Conservation (phyloP, 139 green algal genomes). For the Chloropicon primus region DNA sequence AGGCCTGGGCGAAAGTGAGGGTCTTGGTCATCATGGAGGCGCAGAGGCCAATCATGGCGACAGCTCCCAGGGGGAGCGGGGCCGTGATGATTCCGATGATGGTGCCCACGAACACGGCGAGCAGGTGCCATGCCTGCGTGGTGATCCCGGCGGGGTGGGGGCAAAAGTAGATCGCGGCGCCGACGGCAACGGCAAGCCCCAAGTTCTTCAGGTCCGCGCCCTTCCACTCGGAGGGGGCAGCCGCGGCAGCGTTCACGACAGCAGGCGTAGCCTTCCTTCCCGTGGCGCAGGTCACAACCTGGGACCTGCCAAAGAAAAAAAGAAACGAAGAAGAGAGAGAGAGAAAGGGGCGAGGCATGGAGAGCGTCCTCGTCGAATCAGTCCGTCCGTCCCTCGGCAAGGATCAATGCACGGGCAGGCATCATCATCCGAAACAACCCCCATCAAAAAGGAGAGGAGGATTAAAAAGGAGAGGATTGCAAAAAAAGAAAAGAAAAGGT, state of each 20-base stretch:
- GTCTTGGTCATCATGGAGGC: conserved; percentile 83
- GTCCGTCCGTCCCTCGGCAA: neutral
- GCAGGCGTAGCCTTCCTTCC: neutral
- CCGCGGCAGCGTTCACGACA: conserved; percentile 2
- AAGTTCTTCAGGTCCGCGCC: conserved; percentile 84
- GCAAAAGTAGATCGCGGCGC: conserved; percentile 55
- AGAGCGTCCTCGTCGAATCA: neutral
- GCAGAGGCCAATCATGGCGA: conserved; percentile 91
- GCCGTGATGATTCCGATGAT: conserved; percentile 79
- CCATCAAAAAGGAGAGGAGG: no score
- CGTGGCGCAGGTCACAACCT: neutral
- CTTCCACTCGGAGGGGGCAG: conserved; percentile 34
- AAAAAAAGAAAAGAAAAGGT: no score
- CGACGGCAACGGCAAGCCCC: conserved; percentile 61
- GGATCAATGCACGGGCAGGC: neutral
- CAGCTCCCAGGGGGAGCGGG: conserved; percentile 87
- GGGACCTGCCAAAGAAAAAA: neutral
- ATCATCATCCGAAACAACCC: neutral
- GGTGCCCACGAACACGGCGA: conserved; percentile 82
- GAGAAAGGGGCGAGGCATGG: neutral
- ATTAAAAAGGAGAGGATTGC: no score
- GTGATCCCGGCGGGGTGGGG: conserved; percentile 66
- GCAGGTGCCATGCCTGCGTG: conserved; percentile 55
- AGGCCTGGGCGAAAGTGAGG: conserved; percentile 89
- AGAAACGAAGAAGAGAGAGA: no score